Evolutionary conservation across 164 flowering plant species (phyloP).

Genomic region (Annona cherimola): DNA sequence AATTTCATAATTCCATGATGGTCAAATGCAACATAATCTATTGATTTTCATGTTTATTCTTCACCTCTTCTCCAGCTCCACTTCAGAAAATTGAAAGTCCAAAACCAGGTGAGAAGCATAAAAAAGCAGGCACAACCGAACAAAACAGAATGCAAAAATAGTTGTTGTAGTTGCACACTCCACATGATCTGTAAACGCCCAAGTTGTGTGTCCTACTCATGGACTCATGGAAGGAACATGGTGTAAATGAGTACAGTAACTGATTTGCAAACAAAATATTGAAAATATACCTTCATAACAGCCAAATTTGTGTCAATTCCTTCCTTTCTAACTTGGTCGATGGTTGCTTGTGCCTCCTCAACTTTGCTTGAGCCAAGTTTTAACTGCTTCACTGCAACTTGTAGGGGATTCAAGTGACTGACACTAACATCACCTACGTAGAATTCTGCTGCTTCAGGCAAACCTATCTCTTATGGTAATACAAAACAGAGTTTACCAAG

Average conservation of each 20-base stretch:
- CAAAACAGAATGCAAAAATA: background rate
- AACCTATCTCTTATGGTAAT: conserved; percentile 24
- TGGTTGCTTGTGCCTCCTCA: conserved; percentile 85
- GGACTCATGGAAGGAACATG: no score
- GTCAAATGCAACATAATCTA: background rate
- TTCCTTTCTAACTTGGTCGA: conserved; percentile 83
- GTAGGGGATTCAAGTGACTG: conserved; percentile 67
- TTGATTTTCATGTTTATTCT: no score
- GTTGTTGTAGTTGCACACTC: no score
- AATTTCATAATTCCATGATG: background rate
- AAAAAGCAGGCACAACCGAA: background rate
- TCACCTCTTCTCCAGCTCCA: no score
- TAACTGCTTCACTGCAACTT: conserved; percentile 55
- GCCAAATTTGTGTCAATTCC: conserved; percentile 86
- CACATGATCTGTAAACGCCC: no score
- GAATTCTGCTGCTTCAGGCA: conserved; percentile 24
- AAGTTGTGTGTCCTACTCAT: no score
- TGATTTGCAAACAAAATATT: no score
- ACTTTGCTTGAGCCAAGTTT: conserved; percentile 49
- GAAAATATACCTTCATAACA: conserved; percentile 62
- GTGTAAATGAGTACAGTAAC: no score
- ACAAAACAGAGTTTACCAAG: conserved; percentile 49
- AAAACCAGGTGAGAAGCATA: background rate
- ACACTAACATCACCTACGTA: conserved; percentile 45
- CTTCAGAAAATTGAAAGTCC: no score